phyloP scores from a whole-genome alignment of 2,329 filamentous ascomycete genomes.

The Chalaropsis thielavioides region DNA sequence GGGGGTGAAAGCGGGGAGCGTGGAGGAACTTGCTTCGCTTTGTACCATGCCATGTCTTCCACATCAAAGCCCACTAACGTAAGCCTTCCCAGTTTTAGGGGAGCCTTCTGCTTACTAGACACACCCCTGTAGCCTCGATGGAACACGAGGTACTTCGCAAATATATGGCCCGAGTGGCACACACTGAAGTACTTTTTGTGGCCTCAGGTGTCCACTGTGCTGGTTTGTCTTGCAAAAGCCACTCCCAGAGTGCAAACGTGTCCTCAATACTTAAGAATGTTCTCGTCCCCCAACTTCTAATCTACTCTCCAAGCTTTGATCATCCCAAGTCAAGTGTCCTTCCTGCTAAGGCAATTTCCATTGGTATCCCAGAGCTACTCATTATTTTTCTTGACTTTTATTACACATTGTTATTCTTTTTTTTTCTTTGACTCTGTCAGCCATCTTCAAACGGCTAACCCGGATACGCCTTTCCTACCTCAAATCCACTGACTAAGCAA shows the following conservation, averaged over 20 bases:
- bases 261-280: conserved; percentile 19
- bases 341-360: not conserved
- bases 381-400: not conserved
- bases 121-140: conserved; percentile 1
- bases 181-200: conserved; percentile 12
- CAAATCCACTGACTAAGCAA: conserved; percentile 14
- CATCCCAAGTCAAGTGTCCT: conserved; percentile 17
- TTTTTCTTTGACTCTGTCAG: not conserved
- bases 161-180: not conserved
- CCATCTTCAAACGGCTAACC: not conserved
- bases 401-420: not conserved
- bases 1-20: conserved; percentile 7
- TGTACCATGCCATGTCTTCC: not conserved
- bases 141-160: conserved; percentile 10
- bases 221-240: not conserved
- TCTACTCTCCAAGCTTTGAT: conserved; percentile 1
- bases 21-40: not conserved
- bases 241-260: conserved; percentile 16
- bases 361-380: not conserved
- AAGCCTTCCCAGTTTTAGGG: conserved; percentile 11
- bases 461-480: not conserved
- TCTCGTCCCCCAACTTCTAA: conserved; percentile 9
- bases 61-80: not conserved
- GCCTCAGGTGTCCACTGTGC: conserved; percentile 13
- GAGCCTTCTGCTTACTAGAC: not conserved